Base-by-base conservation (phyloP, 139 green algal genomes). In the Diplosphaera chodatii region DNA sequence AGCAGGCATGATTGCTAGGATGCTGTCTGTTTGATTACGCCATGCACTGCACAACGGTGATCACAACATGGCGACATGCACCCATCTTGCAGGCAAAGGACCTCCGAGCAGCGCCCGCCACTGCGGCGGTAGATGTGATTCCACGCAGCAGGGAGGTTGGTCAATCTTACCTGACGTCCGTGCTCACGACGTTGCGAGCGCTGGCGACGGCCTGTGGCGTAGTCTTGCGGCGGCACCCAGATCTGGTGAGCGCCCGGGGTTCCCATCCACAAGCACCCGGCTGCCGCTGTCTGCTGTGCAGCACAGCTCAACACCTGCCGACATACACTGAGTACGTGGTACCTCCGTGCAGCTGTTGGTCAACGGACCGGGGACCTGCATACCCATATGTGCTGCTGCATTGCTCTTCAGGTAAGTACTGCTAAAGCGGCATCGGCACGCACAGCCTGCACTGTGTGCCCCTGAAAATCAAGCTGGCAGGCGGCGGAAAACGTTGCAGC, bases 281-380 rank as follows among this genome's bases (percentile, higher is more conserved):
- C n/a, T n/a, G n/a, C n/a, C n/a, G n/a, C n/a, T n/a, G n/a, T n/a
- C n/a, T n/a, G n/a, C n/a, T n/a, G n/a, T n/a, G n/a, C n/a, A n/a
- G n/a, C n/a, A n/a, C 69, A 74, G 55, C 30, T 65, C 56, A 10
- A n/a, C n/a, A n/a, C n/a, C n/a, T n/a, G n/a, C n/a, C n/a, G n/a
- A n/a, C n/a, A n/a, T n/a, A n/a, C n/a, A n/a, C n/a, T n/a, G n/a
- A n/a, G n/a, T n/a, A n/a, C n/a, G n/a, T n/a, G 10, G 18, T 59
- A 18, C 31, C 21, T 41, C 15, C 5, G 4, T 70, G 65, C 73
- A 91, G 79, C 67, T 96, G 25, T 74, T 96, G 55, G 80, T 90
- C 21, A 97, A 97, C 67, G 92, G 92, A 0, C 92, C 92, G 2
- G 92, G 92, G 0, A 97, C 92, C 22, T 95, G 90, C 73, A 85